Evolutionary conservation across 495 filamentous ascomycete species (phyloP), one percentile per base, ranked within the genome.

Genomic region (Penicillium samsonianum): DNA sequence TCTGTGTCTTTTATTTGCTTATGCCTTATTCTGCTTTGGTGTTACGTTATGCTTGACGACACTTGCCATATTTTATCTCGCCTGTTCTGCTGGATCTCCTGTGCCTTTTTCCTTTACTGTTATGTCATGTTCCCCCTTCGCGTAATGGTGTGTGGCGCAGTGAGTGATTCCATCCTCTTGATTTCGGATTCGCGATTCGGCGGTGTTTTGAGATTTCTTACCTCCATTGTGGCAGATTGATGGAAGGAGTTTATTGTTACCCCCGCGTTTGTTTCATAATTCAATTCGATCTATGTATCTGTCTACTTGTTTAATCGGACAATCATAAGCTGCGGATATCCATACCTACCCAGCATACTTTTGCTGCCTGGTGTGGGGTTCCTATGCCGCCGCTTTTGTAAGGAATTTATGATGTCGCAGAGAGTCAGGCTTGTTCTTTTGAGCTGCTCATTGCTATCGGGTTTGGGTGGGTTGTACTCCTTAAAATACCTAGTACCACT

Each of bases 61-160:
- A 35, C 30, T 12, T 17, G 17, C 23, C 17, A 30, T 30, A 19
- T n/a, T 17, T 20, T 55, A 14, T 7, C 17, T 30, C 22, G 31
- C 23, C 11, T 48, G 30, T 38, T 30, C 19, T 6, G 46, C 37
- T 48, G 5, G n/a, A 19, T 42, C 23, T 46, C 40, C 9, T 22
- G 37, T 11, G 40, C 22, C 40, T 17, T 80, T 68, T 28, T 76
- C 63, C 38, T 59, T 76, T 23, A 22, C 19, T 45, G 28, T 25
- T n/a, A 47, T 26, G n/a, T 42, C 44, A 16, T 12, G 11, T 58
- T 46, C 49, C 17, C 10, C 49, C 37, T 52, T 60, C 42, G 40
- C 58, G 53, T 63, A 58, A 42, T 45, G 65, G 60, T 63, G 60
- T 59, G 65, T 47, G 62, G 62, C 62, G 62, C 48, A 60, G 56